These are phyloP conservation scores for Alliaria petiolata DNA, from an alignment of 345 rosid species.

Conservation along the genomic window DNA sequence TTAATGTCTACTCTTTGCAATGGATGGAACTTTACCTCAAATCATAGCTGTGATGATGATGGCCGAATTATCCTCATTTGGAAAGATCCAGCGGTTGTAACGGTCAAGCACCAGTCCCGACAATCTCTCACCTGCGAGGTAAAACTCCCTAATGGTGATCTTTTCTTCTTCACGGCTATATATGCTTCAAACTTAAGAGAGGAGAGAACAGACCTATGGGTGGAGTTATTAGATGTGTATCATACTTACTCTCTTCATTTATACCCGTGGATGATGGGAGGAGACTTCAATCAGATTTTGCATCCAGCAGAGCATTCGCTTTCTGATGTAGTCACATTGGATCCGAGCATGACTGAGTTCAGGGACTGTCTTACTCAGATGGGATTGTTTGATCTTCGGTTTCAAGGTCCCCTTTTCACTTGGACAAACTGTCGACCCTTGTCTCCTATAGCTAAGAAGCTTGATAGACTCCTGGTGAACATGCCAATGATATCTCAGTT, in stretches of 20 bases:
- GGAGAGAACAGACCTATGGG: neutral
- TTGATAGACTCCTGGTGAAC: neutral
- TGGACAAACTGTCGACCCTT: neutral
- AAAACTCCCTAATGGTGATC: rapidly evolving
- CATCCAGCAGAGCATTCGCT: neutral
- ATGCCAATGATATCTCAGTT: rapidly evolving
- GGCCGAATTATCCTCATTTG: neutral
- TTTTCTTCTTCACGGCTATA: neutral
- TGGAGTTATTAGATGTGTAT: neutral
- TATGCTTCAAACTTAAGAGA: neutral
- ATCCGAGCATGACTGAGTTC: neutral
- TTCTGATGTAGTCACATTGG: rapidly evolving
- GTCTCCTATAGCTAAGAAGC: neutral
- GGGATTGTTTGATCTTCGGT: neutral
- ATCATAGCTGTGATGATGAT: neutral
- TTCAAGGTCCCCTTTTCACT: neutral
- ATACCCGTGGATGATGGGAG: neutral
- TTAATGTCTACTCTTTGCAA: neutral
- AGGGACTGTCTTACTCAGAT: neutral
- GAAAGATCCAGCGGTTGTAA: neutral
- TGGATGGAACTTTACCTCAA: neutral
- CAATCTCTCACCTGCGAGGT: neutral
- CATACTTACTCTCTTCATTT: neutral
- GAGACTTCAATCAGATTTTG: neutral
- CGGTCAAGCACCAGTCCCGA: neutral